phyloP scores from a whole-genome alignment of 495 filamentous ascomycete species.

The Neurospora sp. region DNA sequence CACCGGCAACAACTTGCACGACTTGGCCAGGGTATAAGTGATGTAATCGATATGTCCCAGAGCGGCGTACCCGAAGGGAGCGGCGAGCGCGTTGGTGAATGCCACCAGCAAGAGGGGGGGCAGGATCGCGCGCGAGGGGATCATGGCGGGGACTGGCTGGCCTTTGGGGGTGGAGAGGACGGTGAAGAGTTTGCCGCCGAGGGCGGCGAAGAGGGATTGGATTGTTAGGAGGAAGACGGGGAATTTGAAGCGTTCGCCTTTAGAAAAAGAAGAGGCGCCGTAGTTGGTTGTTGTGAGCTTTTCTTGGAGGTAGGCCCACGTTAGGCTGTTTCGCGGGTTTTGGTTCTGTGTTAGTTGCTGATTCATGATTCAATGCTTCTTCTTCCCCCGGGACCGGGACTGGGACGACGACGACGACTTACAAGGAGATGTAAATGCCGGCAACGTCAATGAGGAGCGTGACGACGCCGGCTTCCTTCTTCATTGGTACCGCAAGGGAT shows the following conservation, averaged over 20 bases:
- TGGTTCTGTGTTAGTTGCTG: constrained; percentile 3
- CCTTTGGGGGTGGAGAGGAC: constrained; percentile 48
- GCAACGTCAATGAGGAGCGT: constrained; percentile 79
- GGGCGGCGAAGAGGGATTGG: constrained; percentile 81
- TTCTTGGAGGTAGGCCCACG: constrained; percentile 95
- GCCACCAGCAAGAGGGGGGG: constrained; percentile 77
- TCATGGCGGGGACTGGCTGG: constrained; percentile 49
- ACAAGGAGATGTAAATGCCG: constrained; percentile 96
- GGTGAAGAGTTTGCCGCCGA: constrained; percentile 75
- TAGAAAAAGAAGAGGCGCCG: constrained; percentile 23
- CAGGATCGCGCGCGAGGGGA: constrained; percentile 64
- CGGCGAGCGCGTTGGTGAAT: constrained; percentile 76
- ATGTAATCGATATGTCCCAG: constrained; percentile 97
- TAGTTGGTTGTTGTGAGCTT: constrained; percentile 94
- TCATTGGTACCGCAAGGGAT: constrained; percentile 9
- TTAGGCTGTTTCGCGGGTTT: constrained; percentile 47
- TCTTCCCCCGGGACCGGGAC: no score
- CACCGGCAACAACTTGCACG: constrained; percentile 93
- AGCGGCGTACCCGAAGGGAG: constrained; percentile 89
- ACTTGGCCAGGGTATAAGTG: constrained; percentile 95
- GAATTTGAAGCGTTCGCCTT: constrained; percentile 67
- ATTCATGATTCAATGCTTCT: no score
- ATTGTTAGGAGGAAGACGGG: constrained; percentile 93
- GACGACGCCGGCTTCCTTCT: constrained; percentile 44
- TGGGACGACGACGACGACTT: constrained; percentile 22